phyloP scores from a whole-genome alignment of 2,329 filamentous ascomycete genomes.

The Sordariomycetes sp. region DNA sequence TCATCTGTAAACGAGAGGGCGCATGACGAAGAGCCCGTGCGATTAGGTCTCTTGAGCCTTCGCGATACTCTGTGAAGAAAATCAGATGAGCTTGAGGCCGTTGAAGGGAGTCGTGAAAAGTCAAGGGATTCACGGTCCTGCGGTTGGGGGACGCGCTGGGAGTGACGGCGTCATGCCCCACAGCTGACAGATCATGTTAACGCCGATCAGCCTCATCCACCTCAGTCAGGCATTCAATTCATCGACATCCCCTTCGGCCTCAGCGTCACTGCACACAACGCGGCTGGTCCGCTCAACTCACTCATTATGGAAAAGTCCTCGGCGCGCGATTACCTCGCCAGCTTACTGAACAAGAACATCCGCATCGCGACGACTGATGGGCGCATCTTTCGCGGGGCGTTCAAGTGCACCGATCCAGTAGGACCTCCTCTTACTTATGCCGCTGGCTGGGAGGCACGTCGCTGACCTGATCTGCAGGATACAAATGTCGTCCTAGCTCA shows the following conservation, averaged over 20 bases:
- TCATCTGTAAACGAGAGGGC: background rate
- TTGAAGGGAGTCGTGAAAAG: too few species aligned
- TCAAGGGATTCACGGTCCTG: background rate
- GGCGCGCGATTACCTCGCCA: conserved; percentile 46
- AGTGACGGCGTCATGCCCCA: conserved; percentile 2
- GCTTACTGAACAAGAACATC: conserved; percentile 69
- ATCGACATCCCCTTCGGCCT: background rate
- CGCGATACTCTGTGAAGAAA: background rate
- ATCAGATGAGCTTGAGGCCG: background rate
- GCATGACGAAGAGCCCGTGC: too few species aligned
- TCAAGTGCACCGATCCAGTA: conserved; percentile 94
- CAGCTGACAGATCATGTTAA: too few species aligned
- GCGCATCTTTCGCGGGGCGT: conserved; percentile 79
- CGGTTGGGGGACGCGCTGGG: background rate
- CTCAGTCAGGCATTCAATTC: background rate
- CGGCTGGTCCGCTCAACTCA: background rate
- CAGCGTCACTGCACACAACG: background rate
- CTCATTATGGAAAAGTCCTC: conserved; percentile 37
- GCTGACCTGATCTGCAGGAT: conserved; percentile 44
- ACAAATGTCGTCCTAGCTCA: conserved; percentile 78
- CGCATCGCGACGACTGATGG: conserved; percentile 73
- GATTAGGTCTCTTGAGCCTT: background rate
- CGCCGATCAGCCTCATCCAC: too few species aligned
- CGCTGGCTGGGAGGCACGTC: background rate
- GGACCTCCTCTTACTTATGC: conserved; percentile 16